Evolutionary conservation across 495 filamentous ascomycete species (phyloP).

Genomic region (Penicillium angulare): DNA sequence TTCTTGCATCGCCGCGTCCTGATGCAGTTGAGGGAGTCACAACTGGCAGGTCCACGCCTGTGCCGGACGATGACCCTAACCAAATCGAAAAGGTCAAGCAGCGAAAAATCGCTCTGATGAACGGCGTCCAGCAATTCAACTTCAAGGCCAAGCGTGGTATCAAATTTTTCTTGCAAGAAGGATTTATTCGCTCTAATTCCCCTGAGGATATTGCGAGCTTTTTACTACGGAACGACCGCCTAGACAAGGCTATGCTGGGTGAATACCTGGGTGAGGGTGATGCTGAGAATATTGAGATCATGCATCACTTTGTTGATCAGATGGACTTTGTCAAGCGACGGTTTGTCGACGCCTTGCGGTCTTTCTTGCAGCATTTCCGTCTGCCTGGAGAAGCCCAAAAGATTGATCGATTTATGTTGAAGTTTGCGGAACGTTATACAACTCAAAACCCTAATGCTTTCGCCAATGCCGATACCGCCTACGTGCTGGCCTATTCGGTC

Average conservation of each 20-base stretch:
- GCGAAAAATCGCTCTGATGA: constrained; percentile 84
- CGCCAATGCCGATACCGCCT: constrained; percentile 96
- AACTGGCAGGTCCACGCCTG: constrained; percentile 67
- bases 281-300: constrained; percentile 85
- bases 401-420: constrained; percentile 99
- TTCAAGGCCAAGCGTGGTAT: constrained; percentile 96
- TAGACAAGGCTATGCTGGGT: constrained; percentile 90
- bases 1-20: constrained; percentile 49
- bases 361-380: constrained; percentile 93
- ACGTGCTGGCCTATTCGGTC: constrained; percentile 92
- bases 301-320: constrained; percentile 94
- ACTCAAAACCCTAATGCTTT: constrained; percentile 95
- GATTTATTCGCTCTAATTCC: constrained; percentile 75
- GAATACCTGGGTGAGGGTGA: constrained; percentile 96
- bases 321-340: constrained; percentile 95
- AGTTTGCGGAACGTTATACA: constrained; percentile 95
- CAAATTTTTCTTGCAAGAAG: constrained; percentile 75
- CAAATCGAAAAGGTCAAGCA: constrained; percentile 92
- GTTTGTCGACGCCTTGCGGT: constrained; percentile 87
- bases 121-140: constrained; percentile 91
- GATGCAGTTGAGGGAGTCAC: constrained; percentile 37
- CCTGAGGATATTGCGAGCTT: constrained; percentile 86
- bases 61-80: constrained; percentile 83
- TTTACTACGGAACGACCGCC: constrained; percentile 65
- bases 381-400: constrained; percentile 97